phyloP scores from a whole-genome alignment of 768 basidiomycete species.

The Suillus bovinus region DNA sequence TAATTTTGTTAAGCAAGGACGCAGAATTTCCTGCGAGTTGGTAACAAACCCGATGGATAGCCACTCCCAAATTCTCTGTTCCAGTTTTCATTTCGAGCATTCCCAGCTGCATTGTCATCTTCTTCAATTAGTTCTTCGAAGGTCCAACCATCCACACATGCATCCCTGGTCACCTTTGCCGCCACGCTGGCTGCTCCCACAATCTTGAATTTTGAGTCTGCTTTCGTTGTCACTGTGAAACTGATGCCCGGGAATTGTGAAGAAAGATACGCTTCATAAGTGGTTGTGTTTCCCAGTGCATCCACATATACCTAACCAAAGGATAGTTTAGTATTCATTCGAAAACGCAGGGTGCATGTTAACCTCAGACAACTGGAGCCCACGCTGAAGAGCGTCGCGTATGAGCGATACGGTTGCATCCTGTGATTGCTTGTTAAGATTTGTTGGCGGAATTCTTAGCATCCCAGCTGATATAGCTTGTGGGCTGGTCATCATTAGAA shows the following conservation, averaged over 20 bases:
- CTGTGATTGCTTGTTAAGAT: slow-evolving; percentile 87
- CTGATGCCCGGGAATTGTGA: slow-evolving; percentile 77
- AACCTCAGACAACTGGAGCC: slow-evolving; percentile 80
- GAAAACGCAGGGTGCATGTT: not conserved
- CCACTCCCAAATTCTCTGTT: slow-evolving; percentile 66
- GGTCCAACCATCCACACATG: slow-evolving; percentile 83
- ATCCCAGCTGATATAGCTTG: slow-evolving; percentile 91
- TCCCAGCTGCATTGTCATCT: not conserved
- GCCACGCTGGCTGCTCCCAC: slow-evolving; percentile 98
- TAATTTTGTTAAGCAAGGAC: not conserved
- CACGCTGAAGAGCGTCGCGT: slow-evolving; percentile 76
- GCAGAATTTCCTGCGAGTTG: not conserved
- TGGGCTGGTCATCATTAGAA: slow-evolving; percentile 52
- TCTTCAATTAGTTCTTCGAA: slow-evolving; percentile 59
- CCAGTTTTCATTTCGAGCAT: slow-evolving; percentile 28
- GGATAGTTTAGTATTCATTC: not conserved
- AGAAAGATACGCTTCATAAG: slow-evolving; percentile 84
- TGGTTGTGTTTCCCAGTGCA: slow-evolving; percentile 84
- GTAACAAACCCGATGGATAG: slow-evolving; percentile 76
- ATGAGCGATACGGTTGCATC: slow-evolving; percentile 91
- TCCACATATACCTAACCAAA: slow-evolving; percentile 84
- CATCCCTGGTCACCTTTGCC: slow-evolving; percentile 94
- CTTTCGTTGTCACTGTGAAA: slow-evolving; percentile 91
- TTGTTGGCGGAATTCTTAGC: slow-evolving; percentile 79
- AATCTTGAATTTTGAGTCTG: slow-evolving; percentile 95